Evolutionary conservation across 345 rosid species (phyloP).

Genomic region (Cardamine resedifolia): DNA sequence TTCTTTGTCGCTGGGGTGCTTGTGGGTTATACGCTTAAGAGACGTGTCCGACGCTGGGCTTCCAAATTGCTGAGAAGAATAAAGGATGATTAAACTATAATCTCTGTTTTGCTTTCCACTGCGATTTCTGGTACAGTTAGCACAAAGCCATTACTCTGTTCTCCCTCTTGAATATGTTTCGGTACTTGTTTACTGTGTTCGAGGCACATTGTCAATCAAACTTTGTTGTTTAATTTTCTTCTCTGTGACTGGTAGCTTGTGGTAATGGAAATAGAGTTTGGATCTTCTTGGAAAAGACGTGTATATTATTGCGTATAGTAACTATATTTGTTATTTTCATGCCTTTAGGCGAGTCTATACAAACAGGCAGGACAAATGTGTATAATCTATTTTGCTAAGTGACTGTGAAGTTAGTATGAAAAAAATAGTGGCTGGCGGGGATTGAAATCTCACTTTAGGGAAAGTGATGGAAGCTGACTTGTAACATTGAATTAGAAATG

Average conservation of each 20-base stretch:
- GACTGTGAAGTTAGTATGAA: constrained; percentile 32
- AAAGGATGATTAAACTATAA: constrained; percentile 56
- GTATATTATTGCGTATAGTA: constrained; percentile 12
- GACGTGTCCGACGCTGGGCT: constrained; percentile 73
- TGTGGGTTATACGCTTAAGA: constrained; percentile 73
- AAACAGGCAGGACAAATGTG: constrained; percentile 30
- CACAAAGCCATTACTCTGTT: neutral
- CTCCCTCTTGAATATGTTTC: constrained; percentile 2
- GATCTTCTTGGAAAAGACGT: neutral
- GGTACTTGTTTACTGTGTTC: neutral
- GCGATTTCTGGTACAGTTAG: constrained; percentile 3
- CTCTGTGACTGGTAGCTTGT: constrained; percentile 17
- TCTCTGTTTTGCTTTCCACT: neutral
- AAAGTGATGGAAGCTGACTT: constrained; percentile 25
- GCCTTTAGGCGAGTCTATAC: constrained; percentile 39
- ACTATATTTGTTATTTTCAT: constrained; percentile 31
- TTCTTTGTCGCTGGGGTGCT: constrained; percentile 78
- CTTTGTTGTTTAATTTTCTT: neutral
- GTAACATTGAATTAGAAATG: constrained; percentile 52
- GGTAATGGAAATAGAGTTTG: constrained; percentile 19
- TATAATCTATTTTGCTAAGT: constrained; percentile 36
- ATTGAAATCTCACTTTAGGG: constrained; percentile 25
- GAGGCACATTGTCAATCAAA: neutral
- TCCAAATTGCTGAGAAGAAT: constrained; percentile 59
- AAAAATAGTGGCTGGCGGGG: constrained; percentile 30